Percentiles rank a stretch among this genome's conserved stretches.
phyloP scores from a whole-genome alignment of 768 basidiomycete genomes.

The Mycena galopus region DNA sequence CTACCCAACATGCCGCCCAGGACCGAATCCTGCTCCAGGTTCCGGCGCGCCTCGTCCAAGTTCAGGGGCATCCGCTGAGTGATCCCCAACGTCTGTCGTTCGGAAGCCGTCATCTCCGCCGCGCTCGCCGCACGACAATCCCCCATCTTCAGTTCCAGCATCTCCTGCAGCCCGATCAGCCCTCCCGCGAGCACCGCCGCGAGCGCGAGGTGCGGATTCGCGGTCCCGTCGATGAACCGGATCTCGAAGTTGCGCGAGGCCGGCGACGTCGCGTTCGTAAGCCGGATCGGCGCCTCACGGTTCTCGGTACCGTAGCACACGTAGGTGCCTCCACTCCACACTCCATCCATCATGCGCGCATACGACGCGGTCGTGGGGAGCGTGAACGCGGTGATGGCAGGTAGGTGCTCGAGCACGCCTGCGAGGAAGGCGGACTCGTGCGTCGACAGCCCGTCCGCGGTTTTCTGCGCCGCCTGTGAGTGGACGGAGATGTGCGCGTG shows the following conservation, averaged over 20 bases:
- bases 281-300: constrained; percentile 62
- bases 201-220: constrained; percentile 57
- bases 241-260: constrained; percentile 63
- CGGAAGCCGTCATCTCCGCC: constrained; percentile 48
- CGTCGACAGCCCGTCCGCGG: constrained; percentile 47
- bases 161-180: constrained; percentile 52
- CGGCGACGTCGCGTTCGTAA: constrained; percentile 50
- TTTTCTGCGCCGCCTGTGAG: constrained; percentile 26
- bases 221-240: constrained; percentile 45
- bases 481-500: constrained; percentile 67
- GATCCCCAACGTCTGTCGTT: constrained; percentile 52
- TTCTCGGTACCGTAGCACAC: constrained; percentile 66
- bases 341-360: constrained; percentile 60
- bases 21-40: constrained; percentile 48
- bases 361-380: constrained; percentile 64
- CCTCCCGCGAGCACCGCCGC: constrained; percentile 60
- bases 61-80: constrained; percentile 51
- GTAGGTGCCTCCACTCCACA: constrained; percentile 69
- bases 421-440: constrained; percentile 62
- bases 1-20: constrained; percentile 49
- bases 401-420: constrained; percentile 59
- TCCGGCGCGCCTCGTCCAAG: constrained; percentile 51
- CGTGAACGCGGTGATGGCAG: constrained; percentile 59
- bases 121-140: constrained; percentile 43
- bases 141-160: constrained; percentile 42